Percentiles rank a stretch among this genome's conserved stretches.
These are phyloP conservation scores for Apiotrichum montevideense DNA, from an alignment of 1,284 basidiomycete genomes.

Conservation along the genomic window DNA sequence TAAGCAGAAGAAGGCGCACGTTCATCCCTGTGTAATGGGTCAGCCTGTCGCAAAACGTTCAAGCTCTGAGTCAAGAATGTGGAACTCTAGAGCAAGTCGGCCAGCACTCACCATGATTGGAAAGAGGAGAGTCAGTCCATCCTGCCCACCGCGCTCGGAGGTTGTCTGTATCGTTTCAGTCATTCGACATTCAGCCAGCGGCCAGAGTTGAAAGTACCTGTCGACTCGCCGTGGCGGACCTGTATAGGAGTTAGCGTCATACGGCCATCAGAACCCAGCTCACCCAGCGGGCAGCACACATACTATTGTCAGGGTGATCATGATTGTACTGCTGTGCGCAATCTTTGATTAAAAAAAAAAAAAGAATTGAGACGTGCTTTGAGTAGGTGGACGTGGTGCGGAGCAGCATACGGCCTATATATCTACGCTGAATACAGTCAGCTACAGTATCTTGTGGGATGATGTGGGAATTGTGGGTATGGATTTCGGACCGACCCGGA, in stretches of 20 bases:
- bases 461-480: too few relatives aligned
- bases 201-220: conserved; percentile 46
- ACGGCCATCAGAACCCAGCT: too few relatives aligned
- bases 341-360: too few relatives aligned
- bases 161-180: conserved; percentile 34
- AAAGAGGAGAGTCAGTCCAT: conserved; percentile 72
- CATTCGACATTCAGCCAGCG: conserved; percentile 33
- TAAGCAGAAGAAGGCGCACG: conserved; percentile 41
- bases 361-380: too few relatives aligned
- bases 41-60: background rate
- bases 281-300: background rate
- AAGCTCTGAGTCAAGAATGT: background rate
- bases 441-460: too few relatives aligned
- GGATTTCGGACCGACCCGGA: too few relatives aligned
- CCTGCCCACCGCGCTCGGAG: conserved; percentile 63
- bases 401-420: too few relatives aligned
- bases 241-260: conserved; percentile 27
- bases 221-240: conserved; percentile 75
- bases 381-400: too few relatives aligned
- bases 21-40: conserved; percentile 55
- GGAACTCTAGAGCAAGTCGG: background rate
- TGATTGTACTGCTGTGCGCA: conserved; percentile 6
- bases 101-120: conserved; percentile 63
- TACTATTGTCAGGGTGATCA: conserved; percentile 49
- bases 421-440: too few relatives aligned